phyloP scores from a whole-genome alignment of 2,329 filamentous ascomycete species.

The Aspergillus piperis region DNA sequence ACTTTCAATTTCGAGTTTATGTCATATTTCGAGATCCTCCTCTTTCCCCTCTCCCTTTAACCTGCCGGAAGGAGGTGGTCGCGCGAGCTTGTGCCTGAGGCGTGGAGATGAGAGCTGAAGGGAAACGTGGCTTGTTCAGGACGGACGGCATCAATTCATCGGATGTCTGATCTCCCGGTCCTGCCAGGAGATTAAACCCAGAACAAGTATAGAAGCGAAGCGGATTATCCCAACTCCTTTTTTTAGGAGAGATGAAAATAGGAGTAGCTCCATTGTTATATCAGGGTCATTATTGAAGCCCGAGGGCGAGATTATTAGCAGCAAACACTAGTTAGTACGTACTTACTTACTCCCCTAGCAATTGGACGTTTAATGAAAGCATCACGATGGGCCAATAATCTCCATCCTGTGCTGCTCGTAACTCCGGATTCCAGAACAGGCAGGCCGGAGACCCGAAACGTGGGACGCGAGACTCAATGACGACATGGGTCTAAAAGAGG shows the following conservation, averaged over 20 bases:
- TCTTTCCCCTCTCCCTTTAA: neutral
- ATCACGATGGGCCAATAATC: neutral
- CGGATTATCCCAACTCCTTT: neutral
- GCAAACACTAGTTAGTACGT: neutral
- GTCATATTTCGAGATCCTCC: constrained; percentile 15
- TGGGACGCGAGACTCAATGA: constrained; percentile 38
- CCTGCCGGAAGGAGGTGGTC: constrained; percentile 10
- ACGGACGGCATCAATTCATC: neutral
- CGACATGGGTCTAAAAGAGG: constrained; percentile 23
- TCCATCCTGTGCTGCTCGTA: constrained; percentile 17
- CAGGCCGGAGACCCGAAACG: constrained; percentile 26
- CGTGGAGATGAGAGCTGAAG: neutral
- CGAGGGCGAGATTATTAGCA: neutral
- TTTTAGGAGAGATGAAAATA: neutral
- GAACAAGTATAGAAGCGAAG: neutral
- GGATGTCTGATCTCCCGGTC: constrained; percentile 4
- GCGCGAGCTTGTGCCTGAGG: constrained; percentile 24
- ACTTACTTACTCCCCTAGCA: neutral
- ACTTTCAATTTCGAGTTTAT: constrained; percentile 17
- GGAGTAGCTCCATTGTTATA: neutral
- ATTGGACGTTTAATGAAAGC: neutral
- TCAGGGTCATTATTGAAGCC: neutral
- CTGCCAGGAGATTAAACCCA: constrained; percentile 7
- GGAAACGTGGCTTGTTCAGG: constrained; percentile 12
- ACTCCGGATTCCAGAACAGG: constrained; percentile 24